Conservation (phyloP, 495 filamentous ascomycete genomes). For the Endocarpon pusillum region DNA sequence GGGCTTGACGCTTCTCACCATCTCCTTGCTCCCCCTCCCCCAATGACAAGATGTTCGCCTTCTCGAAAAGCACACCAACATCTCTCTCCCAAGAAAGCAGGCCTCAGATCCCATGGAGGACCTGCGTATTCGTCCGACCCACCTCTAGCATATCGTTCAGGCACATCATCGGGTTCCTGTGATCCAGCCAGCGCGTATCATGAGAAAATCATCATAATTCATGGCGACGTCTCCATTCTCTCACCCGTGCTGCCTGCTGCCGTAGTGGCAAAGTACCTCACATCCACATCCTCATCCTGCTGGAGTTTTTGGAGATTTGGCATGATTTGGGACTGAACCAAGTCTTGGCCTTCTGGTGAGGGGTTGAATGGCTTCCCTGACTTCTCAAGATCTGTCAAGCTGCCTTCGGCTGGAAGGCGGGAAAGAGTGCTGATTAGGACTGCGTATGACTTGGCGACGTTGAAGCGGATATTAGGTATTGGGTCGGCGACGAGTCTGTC, state of each 20-base stretch:
- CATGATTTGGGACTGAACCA: slow-evolving; percentile 75
- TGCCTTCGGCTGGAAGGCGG: slow-evolving; percentile 74
- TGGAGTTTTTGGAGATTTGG: slow-evolving; percentile 88
- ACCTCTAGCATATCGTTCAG: too few species aligned
- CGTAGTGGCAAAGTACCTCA: slow-evolving; percentile 81
- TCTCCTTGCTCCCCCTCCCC: too few species aligned
- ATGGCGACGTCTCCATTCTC: slow-evolving; percentile 33
- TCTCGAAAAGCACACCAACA: too few species aligned
- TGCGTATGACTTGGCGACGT: slow-evolving; percentile 92
- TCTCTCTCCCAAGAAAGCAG: too few species aligned
- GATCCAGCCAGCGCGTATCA: too few species aligned
- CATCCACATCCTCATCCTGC: slow-evolving; percentile 93
- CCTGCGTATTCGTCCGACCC: too few species aligned
- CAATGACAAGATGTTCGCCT: too few species aligned
- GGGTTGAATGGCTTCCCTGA: slow-evolving; percentile 41
- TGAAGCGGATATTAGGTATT: slow-evolving; percentile 98
- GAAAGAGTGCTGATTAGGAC: slow-evolving; percentile 77
- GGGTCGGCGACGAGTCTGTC: slow-evolving; percentile 82
- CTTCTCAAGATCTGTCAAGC: slow-evolving; percentile 70
- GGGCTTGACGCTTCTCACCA: too few species aligned
- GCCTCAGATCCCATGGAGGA: too few species aligned
- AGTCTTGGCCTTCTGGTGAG: slow-evolving; percentile 56
- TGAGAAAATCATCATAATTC: too few species aligned
- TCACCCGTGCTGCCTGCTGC: slow-evolving; percentile 32
- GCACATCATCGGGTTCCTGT: too few species aligned